Evolutionary conservation across 169 alveolate species (phyloP), one percentile per base, ranked within the genome.

Genomic region (Babesia caballi): DNA sequence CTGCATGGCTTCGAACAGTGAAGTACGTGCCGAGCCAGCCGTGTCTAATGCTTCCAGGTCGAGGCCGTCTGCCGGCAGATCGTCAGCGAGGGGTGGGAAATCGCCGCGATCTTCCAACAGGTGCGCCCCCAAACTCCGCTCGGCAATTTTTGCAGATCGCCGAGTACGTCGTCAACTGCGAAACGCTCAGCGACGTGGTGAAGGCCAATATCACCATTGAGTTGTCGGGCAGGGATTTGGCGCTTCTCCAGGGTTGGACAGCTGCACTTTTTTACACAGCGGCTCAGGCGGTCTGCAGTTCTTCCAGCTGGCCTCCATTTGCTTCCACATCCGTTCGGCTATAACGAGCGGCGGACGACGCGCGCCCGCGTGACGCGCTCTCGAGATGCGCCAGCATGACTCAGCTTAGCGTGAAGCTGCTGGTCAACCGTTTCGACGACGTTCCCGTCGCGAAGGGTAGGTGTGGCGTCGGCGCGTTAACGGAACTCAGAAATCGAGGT

Each of bases 131-230:
- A 38, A 15, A 52, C 23, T 27, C 7, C 12, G 6, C 19, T 5
- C 4, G 17, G 25, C 7, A 4, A 4, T 2, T 0, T 23, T 0
- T 11, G 17, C 52, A 76, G 85, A 35, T 76, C 17, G 36, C 50
- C 67, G 85, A 76, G n/a, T 58, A 67, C 33, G 70, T 78, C 40
- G 83, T 63, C 30, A 36, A 67, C 35, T 30, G 60, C 35, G 83
- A 46, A 14, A 46, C 52, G 3, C 46, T 78, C 17, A 66, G 42
- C 35, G 87, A 78, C 52, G 63, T 78, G 32, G 59, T 57, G 30
- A 78, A 78, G 77, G 73, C 87, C 27, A 78, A 19, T 68, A 78
- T 78, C 53, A 47, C 87, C 3, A 57, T 78, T 40, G 87, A 78
- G 73, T 42, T 78, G 51, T 67, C 87, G 66, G 56, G 69, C 61